Conservation (phyloP, 176 grass and related monocot genomes). For the Puccinellia tenuiflora region DNA sequence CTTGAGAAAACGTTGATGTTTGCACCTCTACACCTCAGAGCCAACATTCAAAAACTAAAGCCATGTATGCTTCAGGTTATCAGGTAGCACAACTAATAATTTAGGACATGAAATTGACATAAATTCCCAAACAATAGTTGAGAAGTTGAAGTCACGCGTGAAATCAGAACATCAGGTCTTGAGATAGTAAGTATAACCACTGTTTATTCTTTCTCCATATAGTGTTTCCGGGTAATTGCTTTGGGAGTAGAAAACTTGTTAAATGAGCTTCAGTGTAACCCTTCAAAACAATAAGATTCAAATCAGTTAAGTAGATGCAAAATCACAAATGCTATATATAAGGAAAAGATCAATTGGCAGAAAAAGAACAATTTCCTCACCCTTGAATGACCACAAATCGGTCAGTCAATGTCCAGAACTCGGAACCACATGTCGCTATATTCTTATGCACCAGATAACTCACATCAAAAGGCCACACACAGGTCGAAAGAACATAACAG, state of each 20-base stretch:
- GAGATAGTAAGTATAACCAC: conserved; percentile 60
- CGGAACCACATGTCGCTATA: no score
- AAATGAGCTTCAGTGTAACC: no score
- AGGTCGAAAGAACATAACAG: no score
- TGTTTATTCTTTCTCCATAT: conserved; percentile 13
- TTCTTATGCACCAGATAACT: no score
- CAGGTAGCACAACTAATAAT: not conserved
- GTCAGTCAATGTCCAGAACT: no score
- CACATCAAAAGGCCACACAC: no score
- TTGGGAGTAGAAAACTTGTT: conserved; percentile 52
- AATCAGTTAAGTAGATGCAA: no score
- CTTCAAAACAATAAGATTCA: no score
- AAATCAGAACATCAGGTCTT: conserved; percentile 59
- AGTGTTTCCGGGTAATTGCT: conserved; percentile 74
- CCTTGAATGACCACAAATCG: no score
- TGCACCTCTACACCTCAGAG: conserved; percentile 34
- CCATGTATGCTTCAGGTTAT: conserved; percentile 50
- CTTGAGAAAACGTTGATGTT: not conserved
- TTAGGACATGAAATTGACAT: conserved; percentile 63
- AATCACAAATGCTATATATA: no score
- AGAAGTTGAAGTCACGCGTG: conserved; percentile 75
- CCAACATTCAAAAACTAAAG: conserved; percentile 60
- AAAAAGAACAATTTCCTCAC: no score
- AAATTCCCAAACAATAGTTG: conserved; percentile 67
- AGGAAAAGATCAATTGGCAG: no score